A percentile compares a stretch with the other conserved stretches of the same genome.
These are phyloP conservation scores for Aurifilum marmelostoma DNA, from an alignment of 2,329 filamentous ascomycete species.

Conservation along the genomic window DNA sequence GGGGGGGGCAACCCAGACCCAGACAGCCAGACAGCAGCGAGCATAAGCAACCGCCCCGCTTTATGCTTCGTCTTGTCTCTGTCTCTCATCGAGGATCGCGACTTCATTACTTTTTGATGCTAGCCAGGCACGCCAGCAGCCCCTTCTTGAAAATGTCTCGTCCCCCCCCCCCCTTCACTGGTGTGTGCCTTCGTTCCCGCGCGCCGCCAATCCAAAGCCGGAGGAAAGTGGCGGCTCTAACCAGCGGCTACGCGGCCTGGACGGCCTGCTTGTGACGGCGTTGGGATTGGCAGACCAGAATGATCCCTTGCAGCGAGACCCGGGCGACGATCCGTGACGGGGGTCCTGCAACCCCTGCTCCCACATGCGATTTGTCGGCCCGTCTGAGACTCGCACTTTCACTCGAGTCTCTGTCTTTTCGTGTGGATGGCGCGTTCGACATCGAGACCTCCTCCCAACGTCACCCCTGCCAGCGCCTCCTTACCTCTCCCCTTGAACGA, in stretches of 20 bases:
- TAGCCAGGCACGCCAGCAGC: neutral
- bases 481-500: neutral
- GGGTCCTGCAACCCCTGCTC: neutral
- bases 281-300: neutral
- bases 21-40: neutral
- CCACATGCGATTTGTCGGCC: slow-evolving; percentile 4
- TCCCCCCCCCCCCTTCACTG: neutral
- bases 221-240: neutral
- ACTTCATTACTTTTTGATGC: neutral
- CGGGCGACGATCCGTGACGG: slow-evolving; percentile 7
- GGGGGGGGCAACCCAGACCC: neutral
- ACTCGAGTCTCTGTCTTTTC: neutral
- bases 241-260: neutral
- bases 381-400: slow-evolving; percentile 1
- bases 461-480: neutral
- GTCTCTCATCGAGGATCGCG: neutral
- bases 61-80: neutral
- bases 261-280: neutral
- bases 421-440: neutral
- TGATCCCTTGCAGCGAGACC: slow-evolving; percentile 12
- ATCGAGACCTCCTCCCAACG: neutral
- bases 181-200: neutral
- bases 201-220: slow-evolving; percentile 5
- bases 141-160: neutral
- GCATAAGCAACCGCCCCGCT: neutral